Base-by-base conservation (phyloP, 495 filamentous ascomycete genomes). In the Tuber borchii region DNA sequence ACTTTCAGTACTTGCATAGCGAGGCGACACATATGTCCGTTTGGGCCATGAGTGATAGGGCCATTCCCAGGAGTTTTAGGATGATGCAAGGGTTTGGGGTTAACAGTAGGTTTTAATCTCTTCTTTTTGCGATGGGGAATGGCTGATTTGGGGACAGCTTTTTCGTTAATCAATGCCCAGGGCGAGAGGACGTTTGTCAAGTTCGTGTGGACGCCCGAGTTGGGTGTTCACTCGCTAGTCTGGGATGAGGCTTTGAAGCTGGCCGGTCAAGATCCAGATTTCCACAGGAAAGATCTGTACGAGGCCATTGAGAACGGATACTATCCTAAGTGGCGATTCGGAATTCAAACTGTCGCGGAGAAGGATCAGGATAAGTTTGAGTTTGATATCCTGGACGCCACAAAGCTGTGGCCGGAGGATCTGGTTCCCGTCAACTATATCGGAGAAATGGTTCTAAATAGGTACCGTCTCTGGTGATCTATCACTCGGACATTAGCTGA, bases 61-160 rank as follows among this genome's bases (percentile, higher is more conserved):
- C 86, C 44, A 95, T 95, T 73, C 93, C 93, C 31, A 88, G 93
- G 7, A 93, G 91, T 3, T 93, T 86, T 80, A 90, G 90, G 39
- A 95, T 95, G 92, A 95, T 96, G 91, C 91, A 96, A 81, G 93
- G 93, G 0, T 96, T 95, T 76, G 93, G 93, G 68, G 93, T 96
- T 74, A 94, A 96, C 82, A 95, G 80, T 82, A 40, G 71, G 76
- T 56, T 14, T 39, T 61, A n/a, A 31, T 61, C 10, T 37, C 31
- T 43, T 17, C 42, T 65, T 69, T 34, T 14, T 0, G 40, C n/a
- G 19, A 43, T 70, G 72, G 72, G 26, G 26, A 14, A 34, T 65
- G 56, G 74, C 40, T 68, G 16, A 31, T 43, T 40, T n/a, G 12
- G 40, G 61, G 46, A 3, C n/a, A 82, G 80, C 93, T 0, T 96